A percentile compares a stretch with the other conserved stretches of the same genome.
Conservation (phyloP, 106 monocot genomes). For the Dioscorea alata region DNA sequence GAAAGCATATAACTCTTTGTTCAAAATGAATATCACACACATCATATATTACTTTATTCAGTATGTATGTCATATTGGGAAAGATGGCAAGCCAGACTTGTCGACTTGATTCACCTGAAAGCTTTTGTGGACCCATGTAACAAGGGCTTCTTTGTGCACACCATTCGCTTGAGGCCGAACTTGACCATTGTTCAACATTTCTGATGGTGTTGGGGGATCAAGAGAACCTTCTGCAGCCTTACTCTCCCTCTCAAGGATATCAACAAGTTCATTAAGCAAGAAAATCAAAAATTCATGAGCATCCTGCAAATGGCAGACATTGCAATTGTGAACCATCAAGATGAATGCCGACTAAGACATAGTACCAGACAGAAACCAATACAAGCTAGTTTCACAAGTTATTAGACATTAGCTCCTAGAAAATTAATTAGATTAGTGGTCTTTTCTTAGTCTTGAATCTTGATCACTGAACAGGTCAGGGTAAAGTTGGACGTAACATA, state of each 20-base stretch:
- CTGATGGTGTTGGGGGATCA: conserved; percentile 14
- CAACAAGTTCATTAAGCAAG: conserved; percentile 50
- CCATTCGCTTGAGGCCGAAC: conserved; percentile 30
- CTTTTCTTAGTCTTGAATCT: no score
- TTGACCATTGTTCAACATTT: conserved; percentile 32
- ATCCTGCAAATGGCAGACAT: conserved; percentile 23
- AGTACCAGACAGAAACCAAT: background rate
- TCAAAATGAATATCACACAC: background rate
- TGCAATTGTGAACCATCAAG: background rate
- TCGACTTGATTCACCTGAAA: conserved; percentile 33
- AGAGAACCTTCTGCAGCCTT: conserved; percentile 19
- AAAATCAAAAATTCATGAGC: conserved; percentile 59
- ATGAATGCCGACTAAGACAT: background rate
- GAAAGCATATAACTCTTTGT: background rate
- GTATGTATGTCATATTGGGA: no score
- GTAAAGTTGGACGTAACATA: background rate
- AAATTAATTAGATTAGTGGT: no score
- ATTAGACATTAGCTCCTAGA: background rate
- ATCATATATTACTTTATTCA: conserved; percentile 9
- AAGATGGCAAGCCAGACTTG: no score
- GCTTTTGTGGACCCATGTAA: conserved; percentile 44
- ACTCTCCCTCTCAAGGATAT: conserved; percentile 44
- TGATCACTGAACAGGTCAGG: no score
- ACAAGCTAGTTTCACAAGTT: background rate
- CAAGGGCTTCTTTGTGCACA: conserved; percentile 24